Evolutionary conservation across 2,329 filamentous ascomycete species (phyloP), one percentile per base, ranked within the genome.

Genomic region (Colletotrichum eleusines): DNA sequence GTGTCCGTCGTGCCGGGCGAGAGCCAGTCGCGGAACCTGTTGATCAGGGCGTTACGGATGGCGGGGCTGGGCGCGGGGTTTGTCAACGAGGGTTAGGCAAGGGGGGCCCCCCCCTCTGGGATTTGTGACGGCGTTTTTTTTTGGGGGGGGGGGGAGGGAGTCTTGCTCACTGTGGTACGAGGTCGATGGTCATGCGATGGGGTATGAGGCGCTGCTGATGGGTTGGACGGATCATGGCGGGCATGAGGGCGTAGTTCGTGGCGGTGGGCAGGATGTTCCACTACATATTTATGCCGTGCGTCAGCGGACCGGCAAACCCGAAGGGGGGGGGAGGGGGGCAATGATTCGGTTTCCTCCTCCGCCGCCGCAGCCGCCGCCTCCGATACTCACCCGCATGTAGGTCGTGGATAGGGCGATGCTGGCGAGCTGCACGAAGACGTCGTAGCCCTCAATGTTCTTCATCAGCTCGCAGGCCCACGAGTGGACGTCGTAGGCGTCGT

Each of bases 211-310:
- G 62, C 6, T 70, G 67, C 0, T 28, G 46, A 7, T 66, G 65
- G 8, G 67, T 70, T 0, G 67, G 67, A 11, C 67, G 67, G 40
- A 70, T 70, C 67, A 70, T 70, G 20, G 54, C 63, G 0, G 67
- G 67, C 67, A 70, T 70, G 2, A 60, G 55, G 9, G 40, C 33
- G 48, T 70, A 70, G 35, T 70, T 66, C 8, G 62, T 61, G 26
- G 67, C 67, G 20, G 67, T 70, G 1, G 67, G 67, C 6, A 70
- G 40, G 5, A 70, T 66, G 16, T 61, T 70, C 67, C 67, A 70
- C 63, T 70, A 7, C 31, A 3, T n/a, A n/a, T n/a, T n/a, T n/a
- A n/a, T 18, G 23, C 14, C 0, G 8, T 11, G 8, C 8, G 38
- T 66, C 2, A 66, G 67, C 14, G 33, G 6, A 23, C 12, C 4